Evolutionary conservation across 192 early-diverging fungal genomes (phyloP).

Genomic region (Backusella morwellensis): DNA sequence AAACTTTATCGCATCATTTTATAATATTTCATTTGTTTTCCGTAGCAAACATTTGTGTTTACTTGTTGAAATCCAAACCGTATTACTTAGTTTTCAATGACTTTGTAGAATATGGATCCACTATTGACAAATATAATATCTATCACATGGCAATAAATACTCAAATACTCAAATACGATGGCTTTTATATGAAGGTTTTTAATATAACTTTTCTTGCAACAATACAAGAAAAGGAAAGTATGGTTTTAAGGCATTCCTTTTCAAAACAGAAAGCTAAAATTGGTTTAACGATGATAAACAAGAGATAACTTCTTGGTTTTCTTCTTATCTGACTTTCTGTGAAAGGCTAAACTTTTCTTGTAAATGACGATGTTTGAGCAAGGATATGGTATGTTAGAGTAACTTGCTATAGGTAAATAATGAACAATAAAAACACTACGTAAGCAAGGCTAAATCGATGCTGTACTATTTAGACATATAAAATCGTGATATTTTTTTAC

Average conservation of each 20-base stretch:
- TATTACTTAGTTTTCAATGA: background rate
- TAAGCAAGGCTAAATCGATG: background rate
- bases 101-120: background rate
- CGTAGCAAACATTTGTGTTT: background rate
- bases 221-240: too few relatives aligned
- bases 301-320: too few relatives aligned
- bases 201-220: too few relatives aligned
- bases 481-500: background rate
- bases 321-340: too few relatives aligned
- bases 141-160: background rate
- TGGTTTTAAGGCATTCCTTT: too few relatives aligned
- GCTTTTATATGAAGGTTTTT: too few relatives aligned
- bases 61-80: background rate
- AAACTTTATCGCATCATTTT: background rate
- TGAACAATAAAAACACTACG: background rate
- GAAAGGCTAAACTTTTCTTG: too few relatives aligned
- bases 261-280: too few relatives aligned
- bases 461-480: background rate
- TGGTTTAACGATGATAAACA: too few relatives aligned
- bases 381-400: background rate
- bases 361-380: too few relatives aligned
- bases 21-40: background rate
- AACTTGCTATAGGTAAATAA: background rate
- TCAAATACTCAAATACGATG: too few relatives aligned
- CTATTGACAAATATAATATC: background rate